Conservation (phyloP, 768 basidiomycete species). For the Boletus bicolor region DNA sequence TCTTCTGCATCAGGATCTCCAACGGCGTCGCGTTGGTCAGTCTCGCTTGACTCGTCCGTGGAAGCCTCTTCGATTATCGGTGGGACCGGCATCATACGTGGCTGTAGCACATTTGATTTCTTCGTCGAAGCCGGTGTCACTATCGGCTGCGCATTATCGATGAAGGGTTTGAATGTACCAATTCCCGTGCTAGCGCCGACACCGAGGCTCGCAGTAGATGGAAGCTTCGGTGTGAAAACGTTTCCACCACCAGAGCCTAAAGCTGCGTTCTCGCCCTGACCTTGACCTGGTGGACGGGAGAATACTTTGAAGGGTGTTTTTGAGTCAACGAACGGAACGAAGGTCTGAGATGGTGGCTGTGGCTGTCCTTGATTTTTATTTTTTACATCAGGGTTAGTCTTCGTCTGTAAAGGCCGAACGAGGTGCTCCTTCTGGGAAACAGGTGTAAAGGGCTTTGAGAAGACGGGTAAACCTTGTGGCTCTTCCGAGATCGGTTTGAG, state of each 20-base stretch:
- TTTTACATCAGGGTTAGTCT: conserved; percentile 14
- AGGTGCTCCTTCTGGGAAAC: conserved; percentile 39
- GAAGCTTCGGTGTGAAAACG: conserved; percentile 46
- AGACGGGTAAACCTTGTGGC: conserved; percentile 39
- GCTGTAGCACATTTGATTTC: conserved; percentile 19
- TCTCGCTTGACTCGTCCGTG: conserved; percentile 35
- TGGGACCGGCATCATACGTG: conserved; percentile 16
- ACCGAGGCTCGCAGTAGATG: conserved; percentile 10
- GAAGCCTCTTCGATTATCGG: conserved; percentile 26
- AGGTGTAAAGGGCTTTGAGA: conserved; percentile 66
- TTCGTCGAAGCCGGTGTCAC: conserved; percentile 19
- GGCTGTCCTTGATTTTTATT: conserved; percentile 17
- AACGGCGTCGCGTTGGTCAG: conserved; percentile 16
- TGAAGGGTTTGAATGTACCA: conserved; percentile 38
- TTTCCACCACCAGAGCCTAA: conserved; percentile 18
- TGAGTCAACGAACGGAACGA: conserved; percentile 39
- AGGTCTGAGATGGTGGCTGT: conserved; percentile 34
- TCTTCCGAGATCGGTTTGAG: conserved; percentile 39
- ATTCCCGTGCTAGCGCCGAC: conserved; percentile 2
- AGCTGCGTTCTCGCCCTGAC: conserved; percentile 39
- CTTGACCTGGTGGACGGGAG: conserved; percentile 52
- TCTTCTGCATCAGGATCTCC: conserved; percentile 26
- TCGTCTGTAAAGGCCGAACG: conserved; percentile 24
- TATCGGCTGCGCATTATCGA: conserved; percentile 21
- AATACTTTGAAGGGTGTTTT: conserved; percentile 59